Evolutionary conservation across 192 early-diverging fungal species (phyloP), one percentile per base, ranked within the genome.

Genomic region (Geranomyces michiganensis): DNA sequence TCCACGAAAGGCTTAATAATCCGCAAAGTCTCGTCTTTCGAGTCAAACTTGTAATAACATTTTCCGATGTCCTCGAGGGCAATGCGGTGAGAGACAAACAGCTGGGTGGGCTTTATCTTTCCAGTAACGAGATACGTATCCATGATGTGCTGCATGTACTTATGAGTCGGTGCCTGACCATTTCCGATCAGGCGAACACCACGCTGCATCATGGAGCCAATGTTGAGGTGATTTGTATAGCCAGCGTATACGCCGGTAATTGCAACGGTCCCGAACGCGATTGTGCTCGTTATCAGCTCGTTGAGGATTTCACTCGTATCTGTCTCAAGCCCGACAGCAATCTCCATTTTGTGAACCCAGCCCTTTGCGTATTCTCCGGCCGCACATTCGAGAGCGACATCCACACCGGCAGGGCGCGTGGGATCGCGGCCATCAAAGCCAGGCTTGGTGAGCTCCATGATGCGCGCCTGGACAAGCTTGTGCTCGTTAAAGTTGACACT

Each of bases 161-260:
- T 66, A 51, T 85, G 84, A 41, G 77, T 74, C 32, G 78, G 81
- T 9, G 73, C 71, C 47, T 85, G 82, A 1, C 82, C 82, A 41
- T 48, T 47, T 4, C 67, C 67, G 27, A 56, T 68, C 5, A 68
- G 31, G 3, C 55, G 27, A 21, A 68, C 31, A 19, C 67, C 67
- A 3, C 47, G 19, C 56, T 68, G 41, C 67, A 68, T 68, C 22
- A 68, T 15, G 6, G 60, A 21, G 51, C 67, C 67, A 21, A 68
- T 68, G 55, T 41, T 41, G 26, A 60, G 58, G 31, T 60, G 58
- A 29, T 70, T 70, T 27, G 68, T 63, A 17, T 21, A 59, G 10
- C 76, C 82, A 17, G 71, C 78, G 65, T 85, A 82, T 32, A 78
- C 82, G n/a, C 78, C 82, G 62, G 78, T 85, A 3, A 84, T 22